Percentiles rank a stretch among this genome's conserved stretches.
Conservation (phyloP, 805 yeast species). For the Wickerhamiella kazuoi region DNA sequence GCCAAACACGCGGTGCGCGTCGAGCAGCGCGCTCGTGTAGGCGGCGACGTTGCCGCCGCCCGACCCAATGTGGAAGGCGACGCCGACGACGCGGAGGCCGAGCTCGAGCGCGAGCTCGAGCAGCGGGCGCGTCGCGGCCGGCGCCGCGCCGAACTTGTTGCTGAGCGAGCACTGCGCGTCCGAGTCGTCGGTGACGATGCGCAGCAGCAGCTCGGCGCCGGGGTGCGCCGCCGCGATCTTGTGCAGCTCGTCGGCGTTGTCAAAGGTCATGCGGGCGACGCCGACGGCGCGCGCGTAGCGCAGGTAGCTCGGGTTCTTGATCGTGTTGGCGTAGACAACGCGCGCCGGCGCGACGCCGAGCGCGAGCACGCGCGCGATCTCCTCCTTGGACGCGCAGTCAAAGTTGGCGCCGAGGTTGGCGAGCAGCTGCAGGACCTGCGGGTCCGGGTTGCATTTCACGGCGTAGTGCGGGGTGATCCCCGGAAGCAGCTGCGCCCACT, state of each 20-base stretch:
- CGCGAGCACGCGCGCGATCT: slow-evolving; percentile 47
- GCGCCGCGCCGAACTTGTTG: slow-evolving; percentile 73
- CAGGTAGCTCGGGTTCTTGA: slow-evolving; percentile 71
- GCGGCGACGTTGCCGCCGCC: slow-evolving; percentile 61
- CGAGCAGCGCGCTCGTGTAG: slow-evolving; percentile 27
- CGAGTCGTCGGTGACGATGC: slow-evolving; percentile 81
- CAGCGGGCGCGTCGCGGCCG: slow-evolving; percentile 35
- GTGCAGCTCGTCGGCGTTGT: slow-evolving; percentile 66
- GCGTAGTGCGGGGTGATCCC: slow-evolving; percentile 79
- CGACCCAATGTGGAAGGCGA: slow-evolving; percentile 91
- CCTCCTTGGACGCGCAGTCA: slow-evolving; percentile 85
- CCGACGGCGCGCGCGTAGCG: slow-evolving; percentile 42
- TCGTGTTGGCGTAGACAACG: slow-evolving; percentile 85
- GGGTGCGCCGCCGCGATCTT: slow-evolving; percentile 59
- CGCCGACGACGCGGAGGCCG: slow-evolving; percentile 55
- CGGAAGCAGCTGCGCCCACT: slow-evolving; percentile 54
- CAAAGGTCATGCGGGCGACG: slow-evolving; percentile 70
- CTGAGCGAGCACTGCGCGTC: slow-evolving; percentile 72
- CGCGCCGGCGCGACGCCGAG: slow-evolving; percentile 47
- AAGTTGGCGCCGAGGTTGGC: slow-evolving; percentile 53
- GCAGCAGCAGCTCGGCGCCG: slow-evolving; percentile 46
- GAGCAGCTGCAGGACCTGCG: slow-evolving; percentile 37
- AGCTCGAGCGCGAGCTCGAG: slow-evolving; percentile 44
- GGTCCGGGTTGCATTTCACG: slow-evolving; percentile 78
- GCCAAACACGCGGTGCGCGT: slow-evolving; percentile 53